Base-by-base conservation (phyloP, 257 asterid genomes). In the Cinchona pubescens region DNA sequence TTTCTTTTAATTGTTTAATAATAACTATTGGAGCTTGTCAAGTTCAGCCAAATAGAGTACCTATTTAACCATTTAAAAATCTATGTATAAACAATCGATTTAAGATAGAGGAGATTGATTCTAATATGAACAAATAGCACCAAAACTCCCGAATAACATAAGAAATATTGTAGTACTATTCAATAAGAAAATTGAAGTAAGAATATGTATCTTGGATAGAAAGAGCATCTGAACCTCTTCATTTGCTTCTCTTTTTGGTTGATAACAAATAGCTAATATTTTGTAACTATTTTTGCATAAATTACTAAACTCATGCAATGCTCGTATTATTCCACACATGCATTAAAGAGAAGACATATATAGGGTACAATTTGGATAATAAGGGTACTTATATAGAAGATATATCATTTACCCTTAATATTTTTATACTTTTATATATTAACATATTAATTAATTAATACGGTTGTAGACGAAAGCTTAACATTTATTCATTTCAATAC, bases 51-150 rank as follows among this genome's bases (percentile, higher is more conserved):
- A 37, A 18, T 46, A 13, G 21, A 69, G 38, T 30, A 69, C 61
- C 74, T 69, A n/a, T n/a, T n/a, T n/a, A 69, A 69, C 37, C 71
- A 66, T 66, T 66, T 19, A 15, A 66, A 66, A 66, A 66, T 2
- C 16, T 38, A 13, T 62, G 25, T 62, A 62, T 34, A 12, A 5
- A 4, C 4, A 55, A 13, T 55, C 30, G 30, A 55, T 55, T 7
- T 55, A 55, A 55, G 30, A 1, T 55, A 0, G 3, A 55, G 7
- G 29, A 55, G 14, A 55, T 55, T 23, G 4, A 55, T 51, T 51
- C n/a, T n/a, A n/a, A 51, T 51, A 1, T 5, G 14, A 40, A 40
- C 45, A 40, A 10, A 40, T 40, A 40, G 7, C 45, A 40, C 45
- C 45, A 4, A 5, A 40, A 5, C 45, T 40, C 3, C 45, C 5